Base-by-base conservation (phyloP, 1,139 yeast genomes). In the Arxiozyma heterogenica region DNA sequence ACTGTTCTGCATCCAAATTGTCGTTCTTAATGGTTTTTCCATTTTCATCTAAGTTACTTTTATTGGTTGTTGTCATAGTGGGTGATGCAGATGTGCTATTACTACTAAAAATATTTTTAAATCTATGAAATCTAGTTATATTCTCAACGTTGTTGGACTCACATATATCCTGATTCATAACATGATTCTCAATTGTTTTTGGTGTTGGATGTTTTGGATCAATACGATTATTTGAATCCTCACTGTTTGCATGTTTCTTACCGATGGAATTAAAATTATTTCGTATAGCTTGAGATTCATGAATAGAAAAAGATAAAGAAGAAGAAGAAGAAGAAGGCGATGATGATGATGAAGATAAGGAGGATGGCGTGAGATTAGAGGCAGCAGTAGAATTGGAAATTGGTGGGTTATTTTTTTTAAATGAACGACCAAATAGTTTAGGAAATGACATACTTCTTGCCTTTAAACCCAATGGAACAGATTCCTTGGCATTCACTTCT, bases 51-150 rank as follows among this genome's bases (percentile, higher is more conserved):
- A 25, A n/a, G 18, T 21, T 34, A 11, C 41, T 21, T 21, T 11
- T 17, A 34, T 42, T 54, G 45, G 50, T 53, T 34, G 39, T 34
- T 12, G 39, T 34, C 15, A 34, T 34, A 15, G 39, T 15, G n/a
- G n/a, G 15, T 34, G n/a, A 34, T 34, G 39, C 15, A 34, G 39
- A 34, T 34, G 39, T 34, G 42, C 27, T 54, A 17, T 48, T 42
- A 42, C 52, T 53, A 43, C 55, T 57, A 46, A 60, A 60, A 8
- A 60, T 58, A 47, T 51, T 55, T 47, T 55, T 60, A 42, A 59
- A 46, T 45, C 56, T 58, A 12, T 55, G 52, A 47, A 59, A 56
- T 45, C 58, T 55, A 30, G 59, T 54, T 38, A 54, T 51, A n/a
- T 51, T 56, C 2, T 46, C 51, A 7, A 27, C 46, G n/a, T n/a